A percentile compares a stretch with the other conserved stretches of the same genome.
phyloP scores from a whole-genome alignment of 2,329 filamentous ascomycete genomes.

The Grosmannia serpens region DNA sequence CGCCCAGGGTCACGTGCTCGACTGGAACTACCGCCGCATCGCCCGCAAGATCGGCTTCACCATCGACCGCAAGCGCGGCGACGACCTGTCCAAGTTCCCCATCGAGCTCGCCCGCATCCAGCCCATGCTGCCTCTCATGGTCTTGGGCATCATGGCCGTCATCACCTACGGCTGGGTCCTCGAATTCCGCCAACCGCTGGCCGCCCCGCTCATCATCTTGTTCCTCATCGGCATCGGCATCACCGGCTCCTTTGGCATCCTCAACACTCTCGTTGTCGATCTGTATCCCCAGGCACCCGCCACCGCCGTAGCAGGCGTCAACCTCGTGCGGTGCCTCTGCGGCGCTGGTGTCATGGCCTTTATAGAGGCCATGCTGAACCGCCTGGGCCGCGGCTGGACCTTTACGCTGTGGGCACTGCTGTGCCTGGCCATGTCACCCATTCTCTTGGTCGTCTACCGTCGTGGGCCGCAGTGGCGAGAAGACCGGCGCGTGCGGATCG shows the following conservation, averaged over 20 bases:
- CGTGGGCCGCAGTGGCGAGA: conserved; percentile 40
- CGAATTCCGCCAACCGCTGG: conserved; percentile 29
- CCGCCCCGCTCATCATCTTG: conserved; percentile 41
- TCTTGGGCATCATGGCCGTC: conserved; percentile 39
- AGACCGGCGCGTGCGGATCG: conserved; percentile 25
- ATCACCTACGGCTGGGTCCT: conserved; percentile 45
- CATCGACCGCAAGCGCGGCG: conserved; percentile 46
- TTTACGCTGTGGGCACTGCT: conserved; percentile 46
- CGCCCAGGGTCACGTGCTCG: conserved; percentile 44
- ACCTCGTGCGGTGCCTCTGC: conserved; percentile 49
- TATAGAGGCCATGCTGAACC: conserved; percentile 45
- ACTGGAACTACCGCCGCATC: conserved; percentile 61
- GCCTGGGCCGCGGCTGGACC: conserved; percentile 50
- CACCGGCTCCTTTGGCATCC: conserved; percentile 50
- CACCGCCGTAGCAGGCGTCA: conserved; percentile 52
- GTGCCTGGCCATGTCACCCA: conserved; percentile 34
- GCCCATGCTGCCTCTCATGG: conserved; percentile 41
- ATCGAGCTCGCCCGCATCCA: conserved; percentile 45
- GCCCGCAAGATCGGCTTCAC: conserved; percentile 49
- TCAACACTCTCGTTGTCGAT: conserved; percentile 54
- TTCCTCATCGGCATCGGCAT: conserved; percentile 47
- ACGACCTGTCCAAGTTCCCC: conserved; percentile 39
- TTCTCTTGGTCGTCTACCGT: conserved; percentile 34
- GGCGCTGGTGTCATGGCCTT: conserved; percentile 48
- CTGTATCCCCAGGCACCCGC: conserved; percentile 48